These are phyloP conservation scores for Solanum pimpinellifolium DNA, from an alignment of 257 asterid species.

Conservation along the genomic window DNA sequence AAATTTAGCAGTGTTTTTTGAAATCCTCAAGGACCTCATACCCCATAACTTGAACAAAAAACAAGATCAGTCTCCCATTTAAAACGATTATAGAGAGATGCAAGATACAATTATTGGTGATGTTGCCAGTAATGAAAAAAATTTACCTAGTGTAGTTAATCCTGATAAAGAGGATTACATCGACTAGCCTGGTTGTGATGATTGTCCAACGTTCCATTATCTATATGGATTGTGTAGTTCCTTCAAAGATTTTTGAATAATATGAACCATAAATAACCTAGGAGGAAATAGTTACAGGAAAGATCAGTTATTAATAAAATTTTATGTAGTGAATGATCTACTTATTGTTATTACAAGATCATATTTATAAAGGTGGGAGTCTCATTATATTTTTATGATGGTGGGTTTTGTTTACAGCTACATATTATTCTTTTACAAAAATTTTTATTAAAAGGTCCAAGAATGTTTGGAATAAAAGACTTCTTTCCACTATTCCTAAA, in stretches of 20 bases:
- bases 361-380: neutral
- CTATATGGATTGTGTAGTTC: neutral
- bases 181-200: neutral
- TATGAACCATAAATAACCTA: neutral
- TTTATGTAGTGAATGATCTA: neutral
- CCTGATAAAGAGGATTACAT: neutral
- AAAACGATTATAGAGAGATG: conserved; percentile 13
- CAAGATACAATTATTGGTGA: conserved; percentile 11
- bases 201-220: neutral
- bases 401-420: neutral
- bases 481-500: neutral
- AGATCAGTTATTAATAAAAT: neutral
- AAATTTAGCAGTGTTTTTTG: conserved; percentile 56
- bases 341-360: neutral
- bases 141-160: neutral
- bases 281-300: neutral
- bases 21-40: conserved; percentile 64
- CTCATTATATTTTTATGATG: neutral
- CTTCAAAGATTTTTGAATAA: neutral
- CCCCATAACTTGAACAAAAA: neutral
- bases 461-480: neutral
- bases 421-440: neutral
- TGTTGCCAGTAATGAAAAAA: conserved; percentile 7
- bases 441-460: neutral
- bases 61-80: conserved; percentile 8